Conservation (phyloP, 2,329 filamentous ascomycete species). For the Monilinia laxa region DNA sequence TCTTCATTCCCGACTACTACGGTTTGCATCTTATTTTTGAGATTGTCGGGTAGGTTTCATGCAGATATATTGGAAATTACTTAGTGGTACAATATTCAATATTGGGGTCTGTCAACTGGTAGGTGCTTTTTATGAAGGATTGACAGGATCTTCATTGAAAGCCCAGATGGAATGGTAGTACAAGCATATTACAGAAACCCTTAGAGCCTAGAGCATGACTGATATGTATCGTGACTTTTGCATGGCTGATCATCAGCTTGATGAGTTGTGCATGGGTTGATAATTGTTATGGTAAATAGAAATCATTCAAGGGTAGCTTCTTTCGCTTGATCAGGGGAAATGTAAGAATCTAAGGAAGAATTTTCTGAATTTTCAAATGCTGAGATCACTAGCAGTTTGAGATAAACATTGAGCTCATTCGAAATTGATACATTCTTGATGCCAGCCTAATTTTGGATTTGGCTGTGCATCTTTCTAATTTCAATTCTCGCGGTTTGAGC, state of each 20-base stretch:
- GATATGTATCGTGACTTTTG: conserved; percentile 1
- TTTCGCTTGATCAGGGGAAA: background rate
- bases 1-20: conserved; percentile 6
- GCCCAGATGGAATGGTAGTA: background rate
- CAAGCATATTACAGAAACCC: background rate
- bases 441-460: background rate
- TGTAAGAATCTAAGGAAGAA: too few species aligned
- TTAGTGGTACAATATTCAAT: conserved; percentile 4
- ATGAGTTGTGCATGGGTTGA: background rate
- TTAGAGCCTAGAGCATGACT: background rate
- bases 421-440: background rate
- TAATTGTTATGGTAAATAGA: background rate
- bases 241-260: conserved; percentile 5
- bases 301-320: background rate
- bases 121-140: background rate
- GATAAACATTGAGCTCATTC: background rate
- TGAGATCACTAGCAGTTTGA: background rate
- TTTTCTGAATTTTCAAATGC: background rate
- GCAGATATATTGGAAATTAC: conserved; percentile 11
- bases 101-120: background rate
- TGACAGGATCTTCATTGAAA: conserved; percentile 8
- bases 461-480: background rate
- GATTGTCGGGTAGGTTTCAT: conserved; percentile 8
- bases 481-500: background rate
- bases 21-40: conserved; percentile 10